Evolutionary conservation across 2,329 filamentous ascomycete species (phyloP).

Genomic region (Ascochyta lentis): DNA sequence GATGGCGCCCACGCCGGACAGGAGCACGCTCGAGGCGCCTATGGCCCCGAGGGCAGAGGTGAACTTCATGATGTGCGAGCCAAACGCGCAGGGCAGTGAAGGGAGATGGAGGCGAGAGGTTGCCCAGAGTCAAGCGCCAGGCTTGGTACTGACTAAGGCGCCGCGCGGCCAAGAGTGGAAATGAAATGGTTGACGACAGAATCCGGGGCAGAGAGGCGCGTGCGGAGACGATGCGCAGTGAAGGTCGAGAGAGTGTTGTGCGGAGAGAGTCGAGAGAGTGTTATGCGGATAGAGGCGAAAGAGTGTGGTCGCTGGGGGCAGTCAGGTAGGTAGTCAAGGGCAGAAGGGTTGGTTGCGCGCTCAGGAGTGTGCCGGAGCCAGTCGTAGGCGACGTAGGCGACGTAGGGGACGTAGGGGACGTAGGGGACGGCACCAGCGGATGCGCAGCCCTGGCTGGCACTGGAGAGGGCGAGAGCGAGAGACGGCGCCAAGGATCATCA

Average conservation of each 20-base stretch:
- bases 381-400: no score
- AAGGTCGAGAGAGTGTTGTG: conserved; percentile 7
- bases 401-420: not conserved
- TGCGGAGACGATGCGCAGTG: conserved; percentile 3
- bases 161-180: conserved; percentile 11
- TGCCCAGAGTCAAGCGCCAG: conserved; percentile 35
- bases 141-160: conserved; percentile 21
- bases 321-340: not conserved
- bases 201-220: conserved; percentile 22
- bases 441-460: conserved; percentile 8
- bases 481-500: conserved; percentile 6
- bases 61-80: conserved; percentile 44
- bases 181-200: conserved; percentile 31
- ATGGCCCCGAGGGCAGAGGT: conserved; percentile 38
- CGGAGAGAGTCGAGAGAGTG: conserved; percentile 13
- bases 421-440: conserved; percentile 6
- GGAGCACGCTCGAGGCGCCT: conserved; percentile 40
- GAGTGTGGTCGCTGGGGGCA: not conserved
- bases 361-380: conserved; percentile 2
- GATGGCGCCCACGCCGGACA: conserved; percentile 42
- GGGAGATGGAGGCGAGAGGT: conserved; percentile 12
- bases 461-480: conserved; percentile 1
- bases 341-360: conserved; percentile 1
- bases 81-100: conserved; percentile 14
- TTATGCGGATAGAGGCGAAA: conserved; percentile 16